phyloP scores from a whole-genome alignment of 2,329 filamentous ascomycete species.

The Claviceps paspali region DNA sequence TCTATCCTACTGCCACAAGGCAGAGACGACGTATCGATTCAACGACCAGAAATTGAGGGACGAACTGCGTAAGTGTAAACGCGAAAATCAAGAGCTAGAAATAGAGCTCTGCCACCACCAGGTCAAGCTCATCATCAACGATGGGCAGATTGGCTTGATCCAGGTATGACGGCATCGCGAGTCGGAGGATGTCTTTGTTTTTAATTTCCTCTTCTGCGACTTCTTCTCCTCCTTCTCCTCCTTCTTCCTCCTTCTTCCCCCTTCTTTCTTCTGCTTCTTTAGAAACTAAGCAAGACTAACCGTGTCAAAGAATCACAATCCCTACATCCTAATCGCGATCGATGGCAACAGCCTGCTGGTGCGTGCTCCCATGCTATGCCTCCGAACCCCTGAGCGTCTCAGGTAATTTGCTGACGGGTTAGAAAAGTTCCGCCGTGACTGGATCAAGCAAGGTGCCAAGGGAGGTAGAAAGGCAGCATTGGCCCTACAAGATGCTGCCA shows the following conservation, averaged over 20 bases:
- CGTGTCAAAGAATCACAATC: constrained; percentile 31
- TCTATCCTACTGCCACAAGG: constrained; percentile 19
- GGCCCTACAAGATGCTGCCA: constrained; percentile 31
- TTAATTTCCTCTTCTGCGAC: too few species aligned
- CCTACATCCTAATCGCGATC: constrained; percentile 45
- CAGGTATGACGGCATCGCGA: constrained; percentile 19
- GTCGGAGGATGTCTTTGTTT: too few species aligned
- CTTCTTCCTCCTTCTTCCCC: neutral
- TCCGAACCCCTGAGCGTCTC: neutral
- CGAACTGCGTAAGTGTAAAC: constrained; percentile 26
- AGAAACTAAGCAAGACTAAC: neutral
- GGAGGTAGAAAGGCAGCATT: constrained; percentile 38
- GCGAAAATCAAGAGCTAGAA: constrained; percentile 39
- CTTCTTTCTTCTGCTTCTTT: too few species aligned
- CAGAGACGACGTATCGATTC: constrained; percentile 26
- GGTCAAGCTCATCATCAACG: too few species aligned
- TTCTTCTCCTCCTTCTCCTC: neutral
- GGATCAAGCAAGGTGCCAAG: constrained; percentile 37
- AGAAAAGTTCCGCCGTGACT: constrained; percentile 39
- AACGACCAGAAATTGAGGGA: constrained; percentile 29
- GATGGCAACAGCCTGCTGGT: constrained; percentile 50
- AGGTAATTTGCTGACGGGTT: constrained; percentile 5
- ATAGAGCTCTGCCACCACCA: constrained; percentile 27
- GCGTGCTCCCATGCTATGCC: constrained; percentile 5
- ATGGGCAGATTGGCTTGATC: too few species aligned